Conservation (phyloP, 2,329 filamentous ascomycete species). For the Arthrobotrys musiformis region DNA sequence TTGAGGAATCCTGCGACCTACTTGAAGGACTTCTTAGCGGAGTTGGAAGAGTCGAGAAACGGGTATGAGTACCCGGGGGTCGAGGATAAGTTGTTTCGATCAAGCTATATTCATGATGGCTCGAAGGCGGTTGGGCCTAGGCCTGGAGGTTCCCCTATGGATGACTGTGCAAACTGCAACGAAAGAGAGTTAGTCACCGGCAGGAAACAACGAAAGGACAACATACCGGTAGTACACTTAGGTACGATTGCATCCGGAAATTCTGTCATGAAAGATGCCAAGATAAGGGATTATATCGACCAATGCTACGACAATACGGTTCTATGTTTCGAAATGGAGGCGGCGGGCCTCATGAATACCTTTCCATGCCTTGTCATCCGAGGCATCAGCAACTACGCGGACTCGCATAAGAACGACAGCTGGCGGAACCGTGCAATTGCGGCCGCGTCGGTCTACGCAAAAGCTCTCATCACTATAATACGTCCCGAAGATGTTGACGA, state of each 20-base stretch:
- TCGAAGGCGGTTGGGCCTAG: too few species aligned
- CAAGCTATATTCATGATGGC: background rate
- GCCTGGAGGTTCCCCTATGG: background rate
- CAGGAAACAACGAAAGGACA: background rate
- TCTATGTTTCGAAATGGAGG: too few species aligned
- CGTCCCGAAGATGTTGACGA: background rate
- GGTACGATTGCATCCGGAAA: background rate
- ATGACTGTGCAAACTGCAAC: background rate
- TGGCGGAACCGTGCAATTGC: background rate
- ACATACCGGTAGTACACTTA: background rate
- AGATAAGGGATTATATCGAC: background rate
- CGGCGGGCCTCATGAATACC: background rate
- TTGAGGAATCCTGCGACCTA: background rate
- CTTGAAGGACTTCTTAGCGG: background rate
- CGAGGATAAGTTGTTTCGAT: background rate
- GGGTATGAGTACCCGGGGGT: background rate
- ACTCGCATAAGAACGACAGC: conserved; percentile 16
- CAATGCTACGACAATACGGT: background rate
- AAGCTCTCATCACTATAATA: background rate
- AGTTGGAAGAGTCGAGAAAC: background rate
- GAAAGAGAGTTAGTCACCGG: background rate
- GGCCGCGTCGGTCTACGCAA: background rate
- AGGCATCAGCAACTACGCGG: conserved; percentile 12
- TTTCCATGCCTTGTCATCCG: conserved; percentile 12
- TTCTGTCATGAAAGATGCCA: background rate